phyloP scores from a whole-genome alignment of 2,329 filamentous ascomycete species.

The Sclerotinia minor region DNA sequence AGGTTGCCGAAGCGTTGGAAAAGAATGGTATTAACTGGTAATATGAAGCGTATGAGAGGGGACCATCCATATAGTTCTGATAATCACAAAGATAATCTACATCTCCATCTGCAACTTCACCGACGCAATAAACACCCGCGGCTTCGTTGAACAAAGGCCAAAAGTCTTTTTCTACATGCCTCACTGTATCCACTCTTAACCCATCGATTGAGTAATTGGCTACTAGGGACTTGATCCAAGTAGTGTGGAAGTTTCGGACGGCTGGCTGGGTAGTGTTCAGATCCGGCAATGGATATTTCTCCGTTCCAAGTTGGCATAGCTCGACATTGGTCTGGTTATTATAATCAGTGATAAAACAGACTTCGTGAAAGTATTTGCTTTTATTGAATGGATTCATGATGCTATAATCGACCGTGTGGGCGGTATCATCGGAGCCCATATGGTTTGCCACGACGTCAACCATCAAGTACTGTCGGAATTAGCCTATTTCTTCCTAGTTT shows the following conservation, averaged over 20 bases:
- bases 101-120: constrained; percentile 60
- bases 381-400: constrained; percentile 46
- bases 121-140: constrained; percentile 59
- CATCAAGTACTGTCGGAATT: constrained; percentile 47
- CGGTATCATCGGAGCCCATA: constrained; percentile 41
- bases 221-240: constrained; percentile 37
- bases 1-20: constrained; percentile 24
- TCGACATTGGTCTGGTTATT: constrained; percentile 41
- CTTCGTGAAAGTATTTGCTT: constrained; percentile 40
- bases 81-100: constrained; percentile 56
- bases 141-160: constrained; percentile 53
- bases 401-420: constrained; percentile 44
- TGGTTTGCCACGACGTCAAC: constrained; percentile 55
- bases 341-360: constrained; percentile 44
- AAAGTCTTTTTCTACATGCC: constrained; percentile 52
- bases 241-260: constrained; percentile 32
- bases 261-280: constrained; percentile 36
- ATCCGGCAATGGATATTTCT: constrained; percentile 39
- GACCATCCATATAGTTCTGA: constrained; percentile 53
- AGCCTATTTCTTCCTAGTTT: background rate
- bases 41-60: constrained; percentile 45
- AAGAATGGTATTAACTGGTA: constrained; percentile 28
- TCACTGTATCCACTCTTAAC: constrained; percentile 51
- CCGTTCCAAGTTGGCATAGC: constrained; percentile 37
- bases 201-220: constrained; percentile 48